Evolutionary conservation across 495 filamentous ascomycete genomes (phyloP).

Genomic region (Xylaria bambusicola): DNA sequence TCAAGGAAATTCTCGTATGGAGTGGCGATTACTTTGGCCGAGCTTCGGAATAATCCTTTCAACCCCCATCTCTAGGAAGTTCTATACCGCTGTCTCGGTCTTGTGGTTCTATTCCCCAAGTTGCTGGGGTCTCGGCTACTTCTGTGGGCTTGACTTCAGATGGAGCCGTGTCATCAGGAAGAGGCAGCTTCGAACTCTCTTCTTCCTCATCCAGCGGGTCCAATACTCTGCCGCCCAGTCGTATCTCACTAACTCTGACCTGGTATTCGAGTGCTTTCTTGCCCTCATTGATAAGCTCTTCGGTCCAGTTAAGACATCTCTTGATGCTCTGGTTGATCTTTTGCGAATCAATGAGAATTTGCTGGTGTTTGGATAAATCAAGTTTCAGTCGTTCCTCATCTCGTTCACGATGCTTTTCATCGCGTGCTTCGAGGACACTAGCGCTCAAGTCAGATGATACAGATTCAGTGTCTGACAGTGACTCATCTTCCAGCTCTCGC

Average conservation of each 20-base stretch:
- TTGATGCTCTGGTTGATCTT: slow-evolving; percentile 93
- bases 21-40: slow-evolving; percentile 15
- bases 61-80: slow-evolving; percentile 40
- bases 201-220: slow-evolving; percentile 64
- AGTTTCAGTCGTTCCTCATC: slow-evolving; percentile 79
- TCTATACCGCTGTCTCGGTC: slow-evolving; percentile 59
- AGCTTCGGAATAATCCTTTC: slow-evolving; percentile 4
- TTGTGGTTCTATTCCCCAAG: slow-evolving; percentile 42
- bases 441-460: slow-evolving; percentile 52
- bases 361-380: slow-evolving; percentile 86
- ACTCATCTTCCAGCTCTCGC: slow-evolving; percentile 40
- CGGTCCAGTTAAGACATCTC: slow-evolving; percentile 81
- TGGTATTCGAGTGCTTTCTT: slow-evolving; percentile 82
- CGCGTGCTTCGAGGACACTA: slow-evolving; percentile 42
- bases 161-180: slow-evolving; percentile 29
- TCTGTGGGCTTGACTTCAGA: slow-evolving; percentile 14
- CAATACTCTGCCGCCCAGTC: slow-evolving; percentile 79
- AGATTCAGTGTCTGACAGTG: slow-evolving; percentile 41
- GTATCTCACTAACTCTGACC: slow-evolving; percentile 74
- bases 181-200: slow-evolving; percentile 22
- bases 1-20: slow-evolving; percentile 20
- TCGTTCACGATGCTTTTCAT: slow-evolving; percentile 50
- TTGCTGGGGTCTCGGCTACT: slow-evolving; percentile 9
- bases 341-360: slow-evolving; percentile 82
- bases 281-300: slow-evolving; percentile 85